A percentile compares a stretch with the other conserved stretches of the same genome.
Evolutionary conservation across 75 land plant species (phyloP).

Genomic region (Pinus taeda): DNA sequence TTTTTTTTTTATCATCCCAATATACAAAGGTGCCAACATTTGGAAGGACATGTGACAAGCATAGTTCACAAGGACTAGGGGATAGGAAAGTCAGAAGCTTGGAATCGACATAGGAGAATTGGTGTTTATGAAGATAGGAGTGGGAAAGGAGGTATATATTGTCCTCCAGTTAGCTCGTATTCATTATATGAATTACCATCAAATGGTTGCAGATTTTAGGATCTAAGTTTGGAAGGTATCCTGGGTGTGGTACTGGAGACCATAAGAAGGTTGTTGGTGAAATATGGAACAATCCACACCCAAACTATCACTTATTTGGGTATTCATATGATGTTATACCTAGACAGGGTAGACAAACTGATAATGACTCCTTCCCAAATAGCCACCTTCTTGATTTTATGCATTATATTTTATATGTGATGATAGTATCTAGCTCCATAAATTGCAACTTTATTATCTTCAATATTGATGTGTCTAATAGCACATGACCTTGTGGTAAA

Average conservation of each 20-base stretch:
- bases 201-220: slow-evolving; percentile 33
- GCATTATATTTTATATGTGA: background rate
- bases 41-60: slow-evolving; percentile 14
- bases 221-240: slow-evolving; percentile 57
- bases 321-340: slow-evolving; percentile 12
- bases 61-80: slow-evolving; percentile 36
- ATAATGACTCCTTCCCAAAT: slow-evolving; percentile 1
- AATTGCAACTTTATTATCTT: background rate
- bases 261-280: slow-evolving; percentile 29
- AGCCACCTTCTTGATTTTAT: background rate
- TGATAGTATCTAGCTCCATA: background rate
- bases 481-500: background rate
- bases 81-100: slow-evolving; percentile 65
- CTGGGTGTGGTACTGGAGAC: slow-evolving; percentile 58
- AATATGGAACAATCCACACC: slow-evolving; percentile 31
- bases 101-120: slow-evolving; percentile 78
- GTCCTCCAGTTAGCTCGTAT: slow-evolving; percentile 16
- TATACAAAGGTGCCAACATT: slow-evolving; percentile 18
- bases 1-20: slow-evolving; percentile 11
- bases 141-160: slow-evolving; percentile 7
- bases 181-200: slow-evolving; percentile 9
- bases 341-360: slow-evolving; percentile 11
- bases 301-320: slow-evolving; percentile 16
- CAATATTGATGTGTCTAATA: background rate
- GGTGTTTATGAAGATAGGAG: slow-evolving; percentile 22